Percentiles rank a stretch among this genome's conserved stretches.
phyloP scores from a whole-genome alignment of 306 rosid genomes.

The Inga oerstediana region DNA sequence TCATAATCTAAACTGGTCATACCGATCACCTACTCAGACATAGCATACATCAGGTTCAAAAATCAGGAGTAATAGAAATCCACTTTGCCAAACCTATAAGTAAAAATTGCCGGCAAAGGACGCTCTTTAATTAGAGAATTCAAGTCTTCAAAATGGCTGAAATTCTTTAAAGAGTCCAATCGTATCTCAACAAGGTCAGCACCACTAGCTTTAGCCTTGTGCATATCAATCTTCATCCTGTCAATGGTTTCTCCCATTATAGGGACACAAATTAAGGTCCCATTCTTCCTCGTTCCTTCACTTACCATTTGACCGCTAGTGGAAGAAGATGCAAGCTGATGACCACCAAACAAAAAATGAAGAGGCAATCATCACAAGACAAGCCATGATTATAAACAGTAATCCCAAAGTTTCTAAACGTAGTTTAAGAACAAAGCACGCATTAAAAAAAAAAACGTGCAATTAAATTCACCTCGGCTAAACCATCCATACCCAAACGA shows the following conservation, averaged over 20 bases:
- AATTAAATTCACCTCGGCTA: background rate
- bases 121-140: slow-evolving; percentile 44
- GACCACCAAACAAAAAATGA: background rate
- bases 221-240: slow-evolving; percentile 47
- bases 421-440: background rate
- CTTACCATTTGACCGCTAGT: slow-evolving; percentile 34
- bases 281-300: slow-evolving; percentile 40
- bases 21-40: background rate
- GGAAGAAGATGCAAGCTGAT: slow-evolving; percentile 49
- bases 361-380: background rate
- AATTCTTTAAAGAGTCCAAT: slow-evolving; percentile 61
- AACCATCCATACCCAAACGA: background rate
- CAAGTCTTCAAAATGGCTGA: slow-evolving; percentile 50
- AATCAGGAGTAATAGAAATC: background rate
- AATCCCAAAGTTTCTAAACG: background rate
- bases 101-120: slow-evolving; percentile 60
- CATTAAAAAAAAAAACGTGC: background rate
- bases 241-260: slow-evolving; percentile 57
- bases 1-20: slow-evolving; percentile 2
- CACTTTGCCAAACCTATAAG: slow-evolving; percentile 51
- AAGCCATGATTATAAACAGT: background rate
- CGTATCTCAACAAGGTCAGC: slow-evolving; percentile 80
- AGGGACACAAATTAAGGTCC: slow-evolving; percentile 64
- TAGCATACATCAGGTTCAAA: background rate
- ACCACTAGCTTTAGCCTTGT: slow-evolving; percentile 50